These are phyloP conservation scores for Pichia sp. DNA, from an alignment of 1,139 yeast species.

Conservation along the genomic window DNA sequence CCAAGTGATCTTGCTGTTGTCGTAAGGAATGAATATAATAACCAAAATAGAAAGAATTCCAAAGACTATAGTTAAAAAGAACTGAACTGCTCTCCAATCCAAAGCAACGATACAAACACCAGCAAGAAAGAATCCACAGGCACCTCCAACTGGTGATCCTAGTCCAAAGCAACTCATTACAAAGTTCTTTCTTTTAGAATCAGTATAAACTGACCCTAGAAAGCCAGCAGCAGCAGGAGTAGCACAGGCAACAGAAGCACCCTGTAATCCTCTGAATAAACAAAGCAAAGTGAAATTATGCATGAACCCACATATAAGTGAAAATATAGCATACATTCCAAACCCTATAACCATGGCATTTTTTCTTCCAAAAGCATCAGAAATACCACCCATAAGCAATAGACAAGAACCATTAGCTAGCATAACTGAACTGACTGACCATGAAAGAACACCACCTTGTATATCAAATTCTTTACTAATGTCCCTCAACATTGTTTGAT, in stretches of 20 bases:
- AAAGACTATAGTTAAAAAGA: constrained; percentile 39
- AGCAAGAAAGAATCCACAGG: constrained; percentile 39
- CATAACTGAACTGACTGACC: constrained; percentile 41
- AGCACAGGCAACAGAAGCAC: constrained; percentile 40
- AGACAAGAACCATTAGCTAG: constrained; percentile 43
- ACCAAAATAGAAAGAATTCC: constrained; percentile 31
- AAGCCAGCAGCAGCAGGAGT: constrained; percentile 47
- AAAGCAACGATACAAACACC: constrained; percentile 42
- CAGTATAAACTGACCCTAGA: constrained; percentile 38
- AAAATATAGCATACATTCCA: constrained; percentile 33
- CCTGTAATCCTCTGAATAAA: constrained; percentile 42
- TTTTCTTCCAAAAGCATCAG: constrained; percentile 44
- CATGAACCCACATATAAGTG: constrained; percentile 42
- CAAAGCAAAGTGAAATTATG: constrained; percentile 36
- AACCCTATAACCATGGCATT: constrained; percentile 37
- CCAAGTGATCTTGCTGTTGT: constrained; percentile 27
- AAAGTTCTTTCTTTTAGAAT: constrained; percentile 39
- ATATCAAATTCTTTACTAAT: constrained; percentile 36
- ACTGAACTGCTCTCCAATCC: constrained; percentile 41
- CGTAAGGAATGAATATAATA: constrained; percentile 35
- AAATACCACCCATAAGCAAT: constrained; percentile 42
- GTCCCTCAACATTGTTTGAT: constrained; percentile 35
- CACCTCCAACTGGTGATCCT: constrained; percentile 47
- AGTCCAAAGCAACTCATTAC: constrained; percentile 43
- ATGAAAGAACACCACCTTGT: constrained; percentile 40